These are phyloP conservation scores for Trichosporon ovoides DNA, from an alignment of 1,284 basidiomycete genomes.

Conservation along the genomic window DNA sequence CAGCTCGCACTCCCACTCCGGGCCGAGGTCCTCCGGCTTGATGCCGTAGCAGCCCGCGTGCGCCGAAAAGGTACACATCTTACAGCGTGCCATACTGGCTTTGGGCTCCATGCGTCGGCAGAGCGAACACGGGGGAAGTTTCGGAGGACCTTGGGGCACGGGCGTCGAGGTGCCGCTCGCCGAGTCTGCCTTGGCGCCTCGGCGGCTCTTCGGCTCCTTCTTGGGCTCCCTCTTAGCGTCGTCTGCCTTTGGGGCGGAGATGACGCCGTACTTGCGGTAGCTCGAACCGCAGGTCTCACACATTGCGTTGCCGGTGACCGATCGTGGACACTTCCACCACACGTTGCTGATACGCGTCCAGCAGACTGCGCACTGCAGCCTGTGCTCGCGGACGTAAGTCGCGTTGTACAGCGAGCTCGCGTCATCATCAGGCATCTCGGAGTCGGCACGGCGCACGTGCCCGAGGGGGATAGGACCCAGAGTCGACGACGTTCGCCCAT, in stretches of 20 bases:
- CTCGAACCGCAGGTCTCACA: constrained; percentile 69
- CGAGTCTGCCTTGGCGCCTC: constrained; percentile 58
- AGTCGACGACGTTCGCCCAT: constrained; percentile 37
- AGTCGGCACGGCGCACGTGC: constrained; percentile 30
- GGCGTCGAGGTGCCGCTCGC: constrained; percentile 36
- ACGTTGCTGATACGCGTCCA: constrained; percentile 64
- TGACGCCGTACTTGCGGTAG: constrained; percentile 84
- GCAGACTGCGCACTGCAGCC: constrained; percentile 63
- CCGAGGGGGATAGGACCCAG: constrained; percentile 44
- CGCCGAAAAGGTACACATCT: constrained; percentile 65
- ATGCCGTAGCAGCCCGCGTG: constrained; percentile 70
- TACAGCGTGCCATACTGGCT: constrained; percentile 71
- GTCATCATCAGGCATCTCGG: constrained; percentile 53
- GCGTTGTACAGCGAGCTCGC: constrained; percentile 45
- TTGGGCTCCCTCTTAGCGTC: constrained; percentile 36
- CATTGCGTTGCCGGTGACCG: constrained; percentile 61
- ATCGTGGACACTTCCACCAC: constrained; percentile 85
- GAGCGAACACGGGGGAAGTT: constrained; percentile 66
- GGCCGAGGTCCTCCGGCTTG: constrained; percentile 57
- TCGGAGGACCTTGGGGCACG: constrained; percentile 47
- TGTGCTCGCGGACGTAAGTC: constrained; percentile 19
- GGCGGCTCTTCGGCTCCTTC: constrained; percentile 53
- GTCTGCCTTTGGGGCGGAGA: constrained; percentile 39
- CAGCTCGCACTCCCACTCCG: constrained; percentile 76
- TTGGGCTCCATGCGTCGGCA: constrained; percentile 68